phyloP scores from a whole-genome alignment of 352 stramenopile genomes.

The Globisporangium canariense region DNA sequence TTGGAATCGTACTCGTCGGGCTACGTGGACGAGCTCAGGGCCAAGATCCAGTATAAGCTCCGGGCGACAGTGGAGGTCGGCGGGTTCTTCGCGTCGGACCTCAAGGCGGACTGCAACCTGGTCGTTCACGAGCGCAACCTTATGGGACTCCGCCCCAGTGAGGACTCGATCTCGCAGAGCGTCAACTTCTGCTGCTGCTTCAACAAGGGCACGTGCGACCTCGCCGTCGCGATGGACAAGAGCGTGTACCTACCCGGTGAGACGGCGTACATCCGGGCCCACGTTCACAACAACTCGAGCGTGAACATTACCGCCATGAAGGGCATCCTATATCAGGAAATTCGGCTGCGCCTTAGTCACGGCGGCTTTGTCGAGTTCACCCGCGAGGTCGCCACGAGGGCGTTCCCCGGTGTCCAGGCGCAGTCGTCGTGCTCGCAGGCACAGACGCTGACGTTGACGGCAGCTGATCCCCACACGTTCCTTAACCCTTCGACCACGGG shows the following conservation, averaged over 20 bases:
- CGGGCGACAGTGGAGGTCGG: constrained; percentile 64
- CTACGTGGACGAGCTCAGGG: constrained; percentile 40
- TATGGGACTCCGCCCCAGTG: constrained; percentile 35
- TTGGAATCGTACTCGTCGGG: constrained; percentile 43
- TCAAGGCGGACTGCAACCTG: constrained; percentile 55
- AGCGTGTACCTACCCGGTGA: constrained; percentile 64
- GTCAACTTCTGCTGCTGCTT: constrained; percentile 66
- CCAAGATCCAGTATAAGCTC: constrained; percentile 78
- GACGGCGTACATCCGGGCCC: constrained; percentile 55
- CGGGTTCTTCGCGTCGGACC: constrained; percentile 56
- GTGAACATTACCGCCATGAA: constrained; percentile 60
- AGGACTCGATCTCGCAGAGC: constrained; percentile 52
- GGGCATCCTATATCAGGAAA: constrained; percentile 51
- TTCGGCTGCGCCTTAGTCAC: constrained; percentile 33
- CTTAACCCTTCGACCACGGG: constrained; percentile 49
- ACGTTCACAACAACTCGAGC: constrained; percentile 55
- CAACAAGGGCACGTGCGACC: constrained; percentile 43
- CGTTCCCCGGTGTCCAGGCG: constrained; percentile 46
- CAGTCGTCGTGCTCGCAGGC: constrained; percentile 37
- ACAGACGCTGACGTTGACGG: constrained; percentile 39
- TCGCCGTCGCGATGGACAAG: constrained; percentile 72
- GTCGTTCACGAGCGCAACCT: constrained; percentile 59
- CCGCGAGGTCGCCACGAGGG: constrained; percentile 31
- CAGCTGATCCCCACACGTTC: constrained; percentile 22
- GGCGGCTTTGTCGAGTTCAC: constrained; percentile 35